These are phyloP conservation scores for Euphorbia pulcherrima DNA, from an alignment of 345 rosid genomes.

Conservation along the genomic window DNA sequence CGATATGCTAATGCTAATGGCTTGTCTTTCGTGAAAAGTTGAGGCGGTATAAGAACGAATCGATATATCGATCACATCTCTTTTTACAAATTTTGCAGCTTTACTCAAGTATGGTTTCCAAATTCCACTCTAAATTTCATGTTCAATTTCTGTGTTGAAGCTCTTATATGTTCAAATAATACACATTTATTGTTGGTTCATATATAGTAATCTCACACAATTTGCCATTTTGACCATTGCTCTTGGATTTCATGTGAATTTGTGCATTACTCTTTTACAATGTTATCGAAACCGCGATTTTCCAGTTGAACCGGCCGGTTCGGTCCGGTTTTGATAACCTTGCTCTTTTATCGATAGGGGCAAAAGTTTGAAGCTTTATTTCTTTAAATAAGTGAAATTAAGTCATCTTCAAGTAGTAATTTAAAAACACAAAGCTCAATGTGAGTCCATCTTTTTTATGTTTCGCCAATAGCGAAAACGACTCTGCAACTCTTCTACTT, in stretches of 20 bases:
- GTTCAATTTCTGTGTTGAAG: background rate
- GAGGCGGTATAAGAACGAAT: slow-evolving; percentile 40
- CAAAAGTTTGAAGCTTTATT: background rate
- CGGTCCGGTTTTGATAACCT: too few relatives aligned
- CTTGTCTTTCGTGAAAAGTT: slow-evolving; percentile 72
- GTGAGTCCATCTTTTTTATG: slow-evolving; percentile 13
- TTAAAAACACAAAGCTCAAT: slow-evolving; percentile 4
- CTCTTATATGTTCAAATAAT: background rate
- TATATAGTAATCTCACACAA: background rate
- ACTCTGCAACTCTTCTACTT: background rate
- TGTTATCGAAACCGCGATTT: too few relatives aligned
- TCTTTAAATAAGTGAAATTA: background rate
- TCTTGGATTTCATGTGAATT: background rate
- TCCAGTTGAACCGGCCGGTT: too few relatives aligned
- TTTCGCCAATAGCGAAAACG: slow-evolving; percentile 5
- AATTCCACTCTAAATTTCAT: slow-evolving; percentile 1
- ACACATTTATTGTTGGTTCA: background rate
- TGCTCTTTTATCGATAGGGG: too few relatives aligned
- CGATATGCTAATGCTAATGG: slow-evolving; percentile 83
- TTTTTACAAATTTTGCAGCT: slow-evolving; percentile 25
- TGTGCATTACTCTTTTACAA: background rate
- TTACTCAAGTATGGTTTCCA: slow-evolving; percentile 1
- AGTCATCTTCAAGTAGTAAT: slow-evolving; percentile 11
- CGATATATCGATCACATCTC: slow-evolving; percentile 4
- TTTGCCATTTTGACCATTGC: too few relatives aligned